Base-by-base conservation (phyloP, 2,329 filamentous ascomycete species). In the Juglanconis sp. region DNA sequence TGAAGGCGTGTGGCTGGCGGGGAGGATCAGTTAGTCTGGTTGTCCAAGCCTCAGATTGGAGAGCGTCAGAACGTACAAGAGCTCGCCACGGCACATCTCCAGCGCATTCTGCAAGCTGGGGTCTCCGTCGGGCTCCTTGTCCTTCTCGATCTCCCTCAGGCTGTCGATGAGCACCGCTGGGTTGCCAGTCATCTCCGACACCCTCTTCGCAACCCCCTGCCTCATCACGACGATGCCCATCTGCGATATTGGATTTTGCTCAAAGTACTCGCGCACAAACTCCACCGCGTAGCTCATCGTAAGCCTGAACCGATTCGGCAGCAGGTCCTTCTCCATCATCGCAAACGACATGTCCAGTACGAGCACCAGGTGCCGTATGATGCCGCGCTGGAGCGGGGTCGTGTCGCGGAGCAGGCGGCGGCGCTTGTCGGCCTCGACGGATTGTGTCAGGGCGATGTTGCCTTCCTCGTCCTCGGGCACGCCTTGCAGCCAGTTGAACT, bases 211-310 rank as follows among this genome's bases (percentile, higher is more conserved):
- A 15, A 98, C 81, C 15, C 95, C 95, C 72, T 98, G 95, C 63
- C 91, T 86, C 90, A 98, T 96, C 54, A 91, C 94, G 44, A 99
- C 80, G 35, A 99, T 89, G 31, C 90, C 93, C 59, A 99, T 84
- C 76, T 99, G 95, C 9, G 92, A 96, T 66, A 99, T 98, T 10
- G 95, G 95, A 69, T 99, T 99, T 75, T 99, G 95, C 75, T 98
- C 95, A 71, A 98, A 99, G 76, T 92, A 99, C 73, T 97, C 94
- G 61, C 88, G 84, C 53, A 98, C 89, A 74, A 98, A 99, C 60
- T 92, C 89, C 65, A 89, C 85, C 15, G 92, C 89, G 74, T 92
- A 96, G 65, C 87, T 87, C 69, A 97, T 82, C 56, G 88, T 89
- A 36, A 97, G 83, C 42, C 92, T 83, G 74, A 94, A 93, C 62